Percentiles rank a stretch among this genome's conserved stretches.
These are phyloP conservation scores for Pyrenochaeta sp. DNA, from an alignment of 2,329 filamentous ascomycete genomes.

Conservation along the genomic window DNA sequence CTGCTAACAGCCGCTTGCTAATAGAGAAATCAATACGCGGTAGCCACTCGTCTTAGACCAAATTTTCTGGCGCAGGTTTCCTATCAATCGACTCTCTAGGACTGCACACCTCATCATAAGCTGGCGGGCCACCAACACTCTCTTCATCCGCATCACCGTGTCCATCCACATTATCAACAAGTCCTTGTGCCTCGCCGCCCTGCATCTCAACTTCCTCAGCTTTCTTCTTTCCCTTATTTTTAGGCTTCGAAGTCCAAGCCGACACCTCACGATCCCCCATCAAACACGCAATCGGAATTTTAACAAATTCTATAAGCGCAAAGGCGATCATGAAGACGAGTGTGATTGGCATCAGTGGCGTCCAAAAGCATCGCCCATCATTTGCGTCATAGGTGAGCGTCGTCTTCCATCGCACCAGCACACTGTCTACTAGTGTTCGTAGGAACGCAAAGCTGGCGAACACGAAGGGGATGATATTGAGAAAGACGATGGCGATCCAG, in stretches of 20 bases:
- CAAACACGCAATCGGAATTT: constrained; percentile 6
- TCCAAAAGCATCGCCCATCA: constrained; percentile 4
- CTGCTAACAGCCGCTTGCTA: too few species aligned
- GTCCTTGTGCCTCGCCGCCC: constrained; percentile 15
- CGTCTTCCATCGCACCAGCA: constrained; percentile 18
- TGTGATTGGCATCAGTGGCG: constrained; percentile 14
- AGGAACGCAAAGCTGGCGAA: constrained; percentile 19
- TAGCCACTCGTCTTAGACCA: too few species aligned
- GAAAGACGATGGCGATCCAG: constrained; percentile 16
- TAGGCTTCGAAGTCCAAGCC: not conserved
- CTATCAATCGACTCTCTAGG: not conserved
- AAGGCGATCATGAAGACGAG: constrained; percentile 4
- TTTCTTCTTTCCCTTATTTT: not conserved
- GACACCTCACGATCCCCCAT: constrained; percentile 15
- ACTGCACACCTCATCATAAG: constrained; percentile 9
- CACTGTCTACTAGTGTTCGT: constrained; percentile 18
- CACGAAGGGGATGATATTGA: constrained; percentile 23
- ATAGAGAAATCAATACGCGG: too few species aligned
- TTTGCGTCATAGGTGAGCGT: constrained; percentile 6
- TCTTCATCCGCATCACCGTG: constrained; percentile 11
- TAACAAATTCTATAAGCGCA: constrained; percentile 3
- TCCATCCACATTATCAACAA: constrained; percentile 18
- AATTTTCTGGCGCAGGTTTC: not conserved
- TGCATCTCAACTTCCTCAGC: constrained; percentile 20
- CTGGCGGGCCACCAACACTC: constrained; percentile 1